phyloP scores from a whole-genome alignment of 2,329 filamentous ascomycete genomes.

The Akanthomyces dipterigenus region DNA sequence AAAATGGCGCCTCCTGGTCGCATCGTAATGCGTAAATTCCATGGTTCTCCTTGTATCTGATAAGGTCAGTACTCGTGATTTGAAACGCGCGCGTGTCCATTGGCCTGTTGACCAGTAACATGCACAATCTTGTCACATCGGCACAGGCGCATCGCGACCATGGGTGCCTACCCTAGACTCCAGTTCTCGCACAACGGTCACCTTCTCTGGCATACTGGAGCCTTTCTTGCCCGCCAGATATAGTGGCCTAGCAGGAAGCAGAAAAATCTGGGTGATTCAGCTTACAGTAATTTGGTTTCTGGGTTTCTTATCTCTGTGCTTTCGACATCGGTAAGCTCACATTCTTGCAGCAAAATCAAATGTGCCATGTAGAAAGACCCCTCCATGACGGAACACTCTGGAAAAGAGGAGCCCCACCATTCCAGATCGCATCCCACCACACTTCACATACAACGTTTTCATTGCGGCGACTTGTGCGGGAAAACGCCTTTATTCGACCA shows the following conservation, averaged over 20 bases:
- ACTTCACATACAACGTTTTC: background rate
- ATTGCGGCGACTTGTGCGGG: background rate
- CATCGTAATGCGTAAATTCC: background rate
- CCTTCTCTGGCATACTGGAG: too few species aligned
- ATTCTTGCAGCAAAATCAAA: too few species aligned
- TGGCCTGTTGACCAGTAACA: background rate
- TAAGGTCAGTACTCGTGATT: background rate
- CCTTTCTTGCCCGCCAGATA: too few species aligned
- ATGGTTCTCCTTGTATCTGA: background rate
- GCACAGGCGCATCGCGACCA: background rate
- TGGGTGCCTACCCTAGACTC: background rate
- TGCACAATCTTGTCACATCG: background rate
- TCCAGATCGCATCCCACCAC: conserved; percentile 3
- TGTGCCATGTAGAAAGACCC: background rate
- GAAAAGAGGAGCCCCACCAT: conserved; percentile 1
- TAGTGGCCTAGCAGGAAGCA: too few species aligned
- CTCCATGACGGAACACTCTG: background rate
- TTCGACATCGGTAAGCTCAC: too few species aligned
- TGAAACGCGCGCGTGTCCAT: background rate
- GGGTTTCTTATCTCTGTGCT: too few species aligned
- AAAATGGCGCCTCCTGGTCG: background rate
- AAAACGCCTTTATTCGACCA: background rate
- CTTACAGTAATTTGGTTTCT: too few species aligned
- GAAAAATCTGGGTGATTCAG: too few species aligned
- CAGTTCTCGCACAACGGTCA: too few species aligned